A percentile compares a stretch with the other conserved stretches of the same genome.
Conservation (phyloP, 176 grass and related monocot species). For the Poa annua region DNA sequence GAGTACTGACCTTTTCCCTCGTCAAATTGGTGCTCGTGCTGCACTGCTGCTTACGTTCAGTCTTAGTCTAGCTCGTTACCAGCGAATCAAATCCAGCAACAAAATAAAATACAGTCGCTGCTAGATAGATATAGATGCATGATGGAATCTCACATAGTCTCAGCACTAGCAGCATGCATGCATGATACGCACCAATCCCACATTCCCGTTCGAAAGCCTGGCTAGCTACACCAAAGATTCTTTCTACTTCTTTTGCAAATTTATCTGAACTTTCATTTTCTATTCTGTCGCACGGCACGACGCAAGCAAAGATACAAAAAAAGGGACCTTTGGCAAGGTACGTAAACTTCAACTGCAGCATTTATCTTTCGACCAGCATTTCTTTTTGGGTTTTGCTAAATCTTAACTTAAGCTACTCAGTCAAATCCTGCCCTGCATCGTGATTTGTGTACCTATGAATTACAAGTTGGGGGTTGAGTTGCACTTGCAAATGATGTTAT, state of each 20-base stretch:
- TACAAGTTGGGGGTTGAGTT: too few relatives aligned
- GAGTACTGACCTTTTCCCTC: background rate
- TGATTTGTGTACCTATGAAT: too few relatives aligned
- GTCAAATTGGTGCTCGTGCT: background rate
- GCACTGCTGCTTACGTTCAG: background rate
- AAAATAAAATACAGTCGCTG: background rate
- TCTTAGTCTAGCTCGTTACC: background rate
- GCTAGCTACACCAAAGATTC: constrained; percentile 4
- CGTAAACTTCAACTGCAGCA: background rate
- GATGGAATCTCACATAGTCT: constrained; percentile 14
- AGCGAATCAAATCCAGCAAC: background rate
- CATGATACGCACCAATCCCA: background rate
- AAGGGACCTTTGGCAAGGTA: background rate
- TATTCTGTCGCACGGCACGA: background rate
- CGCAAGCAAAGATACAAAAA: background rate
- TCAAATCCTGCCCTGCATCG: too few relatives aligned
- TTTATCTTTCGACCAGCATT: background rate
- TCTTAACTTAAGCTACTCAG: too few relatives aligned
- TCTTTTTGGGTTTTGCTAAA: background rate
- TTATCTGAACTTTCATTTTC: background rate
- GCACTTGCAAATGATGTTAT: too few relatives aligned
- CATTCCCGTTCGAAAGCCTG: background rate
- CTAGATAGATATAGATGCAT: background rate
- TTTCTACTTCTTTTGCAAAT: background rate
- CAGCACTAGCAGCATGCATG: constrained; percentile 1